Evolutionary conservation across 768 basidiomycete genomes (phyloP).

Genomic region (Mycena polygramma): DNA sequence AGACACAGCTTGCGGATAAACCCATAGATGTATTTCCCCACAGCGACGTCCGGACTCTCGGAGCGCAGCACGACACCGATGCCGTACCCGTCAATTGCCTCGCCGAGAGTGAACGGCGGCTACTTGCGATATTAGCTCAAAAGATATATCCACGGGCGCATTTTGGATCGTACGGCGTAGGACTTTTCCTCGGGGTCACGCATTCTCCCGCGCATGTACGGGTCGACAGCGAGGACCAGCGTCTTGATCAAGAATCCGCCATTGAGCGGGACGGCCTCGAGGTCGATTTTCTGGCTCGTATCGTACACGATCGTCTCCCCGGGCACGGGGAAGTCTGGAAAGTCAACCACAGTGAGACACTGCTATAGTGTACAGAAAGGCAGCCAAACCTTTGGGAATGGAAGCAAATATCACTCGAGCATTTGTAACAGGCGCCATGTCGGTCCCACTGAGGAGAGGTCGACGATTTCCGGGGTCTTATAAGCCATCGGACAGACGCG

Average conservation of each 20-base stretch:
- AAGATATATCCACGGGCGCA: constrained; percentile 1
- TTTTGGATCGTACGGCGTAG: constrained; percentile 35
- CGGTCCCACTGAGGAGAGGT: too few species aligned
- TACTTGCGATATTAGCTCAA: not conserved
- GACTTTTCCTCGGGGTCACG: constrained; percentile 34
- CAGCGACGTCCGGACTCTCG: constrained; percentile 43
- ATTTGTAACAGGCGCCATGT: constrained; percentile 11
- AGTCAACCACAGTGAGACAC: too few species aligned
- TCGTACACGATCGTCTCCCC: constrained; percentile 51
- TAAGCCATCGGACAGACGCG: too few species aligned
- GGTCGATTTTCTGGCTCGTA: constrained; percentile 49
- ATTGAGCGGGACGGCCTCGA: constrained; percentile 50
- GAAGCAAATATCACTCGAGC: constrained; percentile 43
- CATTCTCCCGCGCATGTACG: constrained; percentile 52
- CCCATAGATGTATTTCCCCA: constrained; percentile 51
- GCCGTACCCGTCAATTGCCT: constrained; percentile 46
- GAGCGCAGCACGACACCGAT: constrained; percentile 53
- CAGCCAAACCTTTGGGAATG: constrained; percentile 36
- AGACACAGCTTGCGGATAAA: not conserved
- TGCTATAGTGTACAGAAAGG: too few species aligned
- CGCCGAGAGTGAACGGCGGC: constrained; percentile 27
- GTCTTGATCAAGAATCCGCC: constrained; percentile 54
- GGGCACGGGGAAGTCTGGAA: constrained; percentile 42
- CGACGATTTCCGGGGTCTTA: too few species aligned
- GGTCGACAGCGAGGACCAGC: constrained; percentile 54